Base-by-base conservation (phyloP, 192 early-diverging fungal species). In the Tieghemiomyces parasiticus region DNA sequence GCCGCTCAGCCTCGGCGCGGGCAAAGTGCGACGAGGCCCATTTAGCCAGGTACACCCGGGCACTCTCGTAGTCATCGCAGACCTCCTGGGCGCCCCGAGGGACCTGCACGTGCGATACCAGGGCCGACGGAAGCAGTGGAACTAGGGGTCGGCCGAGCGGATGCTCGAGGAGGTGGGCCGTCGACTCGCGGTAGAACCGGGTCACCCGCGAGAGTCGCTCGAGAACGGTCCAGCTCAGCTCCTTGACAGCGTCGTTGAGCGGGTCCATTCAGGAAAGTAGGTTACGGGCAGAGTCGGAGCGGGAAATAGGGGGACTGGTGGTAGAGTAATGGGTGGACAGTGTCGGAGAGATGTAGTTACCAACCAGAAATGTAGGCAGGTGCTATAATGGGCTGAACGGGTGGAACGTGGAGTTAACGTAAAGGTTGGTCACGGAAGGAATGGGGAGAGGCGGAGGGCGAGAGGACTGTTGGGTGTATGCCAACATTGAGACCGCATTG, bases 21-120 rank as follows among this genome's bases (percentile, higher is more conserved):
- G 24, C 29, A 10, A 60, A 45, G 38, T 60, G 38, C 10, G 59
- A 42, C 6, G 84, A 82, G 16, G 85, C 88, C 86, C 85, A 90
- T 58, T 83, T 85, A 8, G 87, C 87, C 28, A 87, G 67, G 59
- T 84, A 90, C 10, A 90, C 73, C 10, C 87, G 75, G 0, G 83
- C 85, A 59, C 81, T 76, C 60, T 90, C 87, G 60, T 86, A 90
- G 55, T 90, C 87, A n/a, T 82, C 82, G 34, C 83, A 81, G 1
- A 81, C 67, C 42, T 67, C 70, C 26, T 74, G 76, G 42, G 81
- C 75, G 0, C 78, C 75, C 12, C 82, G 78, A 19, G 72, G 71
- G 9, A 75, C 72, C 20, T 77, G 75, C 25, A 75, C 65, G 19
- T 76, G 48, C 24, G 71, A 68, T 61, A 83, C 75, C 3, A 87